These are phyloP conservation scores for Fraxinus sp. DNA, from an alignment of 305 asterid species.

Conservation along the genomic window DNA sequence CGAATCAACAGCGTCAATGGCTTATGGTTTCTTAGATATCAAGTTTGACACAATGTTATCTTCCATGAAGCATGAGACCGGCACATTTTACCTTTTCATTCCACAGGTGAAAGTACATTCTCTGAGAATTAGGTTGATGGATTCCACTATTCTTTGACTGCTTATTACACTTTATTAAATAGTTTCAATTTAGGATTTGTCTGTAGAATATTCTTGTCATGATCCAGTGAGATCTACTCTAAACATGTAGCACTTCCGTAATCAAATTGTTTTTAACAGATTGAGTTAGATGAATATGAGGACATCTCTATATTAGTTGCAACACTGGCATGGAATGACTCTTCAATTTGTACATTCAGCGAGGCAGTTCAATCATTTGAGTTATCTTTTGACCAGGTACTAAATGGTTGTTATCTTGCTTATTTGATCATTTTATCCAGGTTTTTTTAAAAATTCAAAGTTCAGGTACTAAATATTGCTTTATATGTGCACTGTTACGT, in stretches of 20 bases:
- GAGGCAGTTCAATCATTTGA: constrained; percentile 60
- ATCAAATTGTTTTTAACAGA: constrained; percentile 47
- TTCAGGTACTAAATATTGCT: background rate
- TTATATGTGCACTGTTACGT: background rate
- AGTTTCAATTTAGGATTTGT: constrained; percentile 17
- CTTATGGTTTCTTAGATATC: constrained; percentile 77
- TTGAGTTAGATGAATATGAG: constrained; percentile 76
- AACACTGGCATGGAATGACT: constrained; percentile 79
- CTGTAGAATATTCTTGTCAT: background rate
- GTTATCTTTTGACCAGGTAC: constrained; percentile 71
- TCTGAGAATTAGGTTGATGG: constrained; percentile 7
- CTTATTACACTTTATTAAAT: background rate
- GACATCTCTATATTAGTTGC: constrained; percentile 62
- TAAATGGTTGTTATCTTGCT: constrained; percentile 23
- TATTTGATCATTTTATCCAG: background rate
- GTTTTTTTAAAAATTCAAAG: constrained; percentile 11
- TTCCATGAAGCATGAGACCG: constrained; percentile 52
- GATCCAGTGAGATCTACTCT: constrained; percentile 3
- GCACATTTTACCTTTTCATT: constrained; percentile 68
- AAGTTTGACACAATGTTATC: constrained; percentile 50
- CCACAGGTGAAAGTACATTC: constrained; percentile 62
- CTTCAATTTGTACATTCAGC: constrained; percentile 50
- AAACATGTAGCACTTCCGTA: constrained; percentile 23
- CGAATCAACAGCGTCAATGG: constrained; percentile 67
- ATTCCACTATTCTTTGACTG: constrained; percentile 8